Base-by-base conservation (phyloP, 176 grass and related monocot genomes). In the Triticum aestivum region DNA sequence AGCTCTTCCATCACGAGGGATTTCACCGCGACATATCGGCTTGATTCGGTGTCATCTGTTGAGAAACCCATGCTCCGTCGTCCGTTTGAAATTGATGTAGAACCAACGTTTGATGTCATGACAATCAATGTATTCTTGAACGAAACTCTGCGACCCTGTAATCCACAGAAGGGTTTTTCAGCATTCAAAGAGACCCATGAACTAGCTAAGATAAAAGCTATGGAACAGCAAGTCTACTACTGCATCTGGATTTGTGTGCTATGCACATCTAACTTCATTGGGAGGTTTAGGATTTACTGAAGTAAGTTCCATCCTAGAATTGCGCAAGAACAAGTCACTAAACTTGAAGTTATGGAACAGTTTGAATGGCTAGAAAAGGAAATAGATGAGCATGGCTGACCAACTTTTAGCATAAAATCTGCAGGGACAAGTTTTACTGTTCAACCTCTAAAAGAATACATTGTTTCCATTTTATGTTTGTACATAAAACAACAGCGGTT, bases 101-200 rank as follows among this genome's bases (percentile, higher is more conserved):
- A 99, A 63, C 97, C 97, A 71, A 96, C 85, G 74, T 99, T 99
- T 26, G 94, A 99, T 8, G 97, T 99, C 97, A 99, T 96, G 73
- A 96, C 90, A 92, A 99, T 96, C 87, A 96, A 94, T 58, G 97
- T 94, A 51, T 99, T 99, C 42, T 94, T 99, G 90, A 99, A 99
- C n/a, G 97, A 96, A 93, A 99, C 90, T 75, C 72, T 94, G 27
- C 94, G 94, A 47, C 97, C 97, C 97, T 99, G 84, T 70, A 94
- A 15, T 86, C 56, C 23, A 90, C 49, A 85, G 30, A 82, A 92
- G 42, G 45, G 26, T 37, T 83, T 54, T 54, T 54, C 56, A 74
- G 47, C 76, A 75, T 51, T 37, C 54, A 73, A 41, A 73, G 2
- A 32, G 33, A 26, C 8, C 68, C 33, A 77, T 8, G 20, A 27